Evolutionary conservation across 2,329 filamentous ascomycete genomes (phyloP).

Genomic region (Hypoxylon sp.): DNA sequence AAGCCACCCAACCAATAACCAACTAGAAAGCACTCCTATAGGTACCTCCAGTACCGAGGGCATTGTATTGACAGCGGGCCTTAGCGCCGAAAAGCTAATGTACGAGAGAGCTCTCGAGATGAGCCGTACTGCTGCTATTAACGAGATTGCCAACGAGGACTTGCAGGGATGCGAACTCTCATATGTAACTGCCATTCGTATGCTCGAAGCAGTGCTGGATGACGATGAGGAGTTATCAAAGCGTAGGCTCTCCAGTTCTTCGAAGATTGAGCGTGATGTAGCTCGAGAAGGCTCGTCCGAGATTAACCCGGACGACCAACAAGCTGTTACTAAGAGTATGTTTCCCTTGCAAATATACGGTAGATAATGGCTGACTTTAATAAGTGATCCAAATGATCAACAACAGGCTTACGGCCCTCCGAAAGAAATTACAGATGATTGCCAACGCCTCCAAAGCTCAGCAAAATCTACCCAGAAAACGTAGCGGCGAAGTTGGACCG

Average conservation of each 20-base stretch:
- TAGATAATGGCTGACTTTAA: slow-evolving; percentile 47
- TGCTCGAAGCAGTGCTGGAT: slow-evolving; percentile 95
- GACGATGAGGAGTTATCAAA: slow-evolving; percentile 75
- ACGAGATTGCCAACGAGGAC: slow-evolving; percentile 94
- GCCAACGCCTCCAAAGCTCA: slow-evolving; percentile 69
- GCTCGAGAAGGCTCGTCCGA: slow-evolving; percentile 63
- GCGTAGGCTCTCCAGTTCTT: slow-evolving; percentile 57
- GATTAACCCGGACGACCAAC: slow-evolving; percentile 78
- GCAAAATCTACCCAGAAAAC: slow-evolving; percentile 62
- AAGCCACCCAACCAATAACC: slow-evolving; percentile 85
- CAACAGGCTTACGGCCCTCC: slow-evolving; percentile 68
- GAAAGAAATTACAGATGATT: slow-evolving; percentile 74
- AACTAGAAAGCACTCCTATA: slow-evolving; percentile 69
- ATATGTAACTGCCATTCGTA: slow-evolving; percentile 92
- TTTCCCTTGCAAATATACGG: slow-evolving; percentile 37
- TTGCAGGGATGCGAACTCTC: slow-evolving; percentile 89
- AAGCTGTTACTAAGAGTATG: slow-evolving; percentile 81
- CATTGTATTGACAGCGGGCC: slow-evolving; percentile 86
- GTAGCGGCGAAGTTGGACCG: slow-evolving; percentile 70
- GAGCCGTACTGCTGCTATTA: slow-evolving; percentile 94
- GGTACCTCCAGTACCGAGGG: slow-evolving; percentile 79
- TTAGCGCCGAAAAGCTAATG: slow-evolving; percentile 97
- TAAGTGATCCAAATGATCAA: slow-evolving; percentile 75
- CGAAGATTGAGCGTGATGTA: slow-evolving; percentile 61
- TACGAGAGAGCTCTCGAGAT: slow-evolving; percentile 98